Evolutionary conservation across 164 flowering plant species (phyloP), one percentile per base, ranked within the genome.

Genomic region (Santalum album): DNA sequence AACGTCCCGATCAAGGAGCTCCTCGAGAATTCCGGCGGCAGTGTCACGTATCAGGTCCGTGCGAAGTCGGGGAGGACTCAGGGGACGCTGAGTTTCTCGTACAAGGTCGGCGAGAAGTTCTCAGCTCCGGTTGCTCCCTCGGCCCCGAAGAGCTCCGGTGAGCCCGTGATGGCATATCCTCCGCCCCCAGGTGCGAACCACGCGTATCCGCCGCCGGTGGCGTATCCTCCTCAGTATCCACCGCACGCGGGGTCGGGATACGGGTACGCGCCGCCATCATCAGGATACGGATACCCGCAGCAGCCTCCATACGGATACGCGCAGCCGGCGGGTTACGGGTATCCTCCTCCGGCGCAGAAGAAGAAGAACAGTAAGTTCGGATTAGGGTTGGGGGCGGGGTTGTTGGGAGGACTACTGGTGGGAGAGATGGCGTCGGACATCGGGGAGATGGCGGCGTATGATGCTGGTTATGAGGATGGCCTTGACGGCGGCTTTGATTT

Each of bases 1-100:
- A 59, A 66, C 40, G 77, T 87, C 0, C 85, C 87, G 5, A 22
- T 84, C 58, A 78, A 74, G 35, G 95, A 87, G 51, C 74, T 84
- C 23, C 62, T 84, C 19, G 72, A 71, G 18, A 47, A 29, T 12
- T 38, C 52, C 18, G 19, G 6, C 22, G 64, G 56, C 7, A 59
- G 32, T 16, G 73, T 73, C 54, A 72, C 61, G 26, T 82, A 82
- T 53, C 78, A 74, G 66, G 85, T 84, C 34, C 60, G 68, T 18
- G 74, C 59, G 23, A 73, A 81, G 4, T 57, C 67, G 15, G 87
- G 91, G 2, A 77, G 72, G 34, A 65, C 83, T 14, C 72, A 78
- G 55, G 96, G 96, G 3, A 68, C 27, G 24, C 39, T 84, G 34
- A 74, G 66, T 53, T 70, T 87, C 58, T 74, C 83, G 1, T 87